These are phyloP conservation scores for Periconia sp. DNA, from an alignment of 2,329 filamentous ascomycete genomes.

Conservation along the genomic window DNA sequence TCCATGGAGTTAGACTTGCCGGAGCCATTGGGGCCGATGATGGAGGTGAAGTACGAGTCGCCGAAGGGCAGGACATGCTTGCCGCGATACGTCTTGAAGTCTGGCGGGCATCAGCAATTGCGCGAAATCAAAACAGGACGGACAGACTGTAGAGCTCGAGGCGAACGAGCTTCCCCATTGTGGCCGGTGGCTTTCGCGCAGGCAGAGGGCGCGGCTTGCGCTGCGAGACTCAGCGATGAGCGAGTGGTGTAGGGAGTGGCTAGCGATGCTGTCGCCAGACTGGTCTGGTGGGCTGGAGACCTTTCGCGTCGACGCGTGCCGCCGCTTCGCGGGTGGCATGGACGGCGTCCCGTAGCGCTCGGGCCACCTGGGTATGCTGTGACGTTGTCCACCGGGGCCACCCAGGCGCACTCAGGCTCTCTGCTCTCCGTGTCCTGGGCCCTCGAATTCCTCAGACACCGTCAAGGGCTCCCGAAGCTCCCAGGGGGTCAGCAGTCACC, in stretches of 20 bases:
- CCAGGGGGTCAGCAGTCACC: too few species aligned
- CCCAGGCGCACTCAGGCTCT: too few species aligned
- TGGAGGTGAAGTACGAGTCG: constrained; percentile 98
- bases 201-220: constrained; percentile 4
- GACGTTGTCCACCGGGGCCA: too few species aligned
- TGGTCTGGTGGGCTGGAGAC: neutral
- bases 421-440: too few species aligned
- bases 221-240: too few species aligned
- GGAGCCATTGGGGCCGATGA: constrained; percentile 99
- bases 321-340: neutral
- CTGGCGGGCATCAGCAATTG: constrained; percentile 52
- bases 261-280: neutral
- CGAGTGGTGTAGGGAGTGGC: neutral
- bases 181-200: constrained; percentile 22
- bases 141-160: constrained; percentile 88
- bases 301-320: constrained; percentile 5
- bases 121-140: constrained; percentile 2
- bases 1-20: constrained; percentile 99
- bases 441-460: too few species aligned
- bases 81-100: constrained; percentile 99
- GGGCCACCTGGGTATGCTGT: neutral
- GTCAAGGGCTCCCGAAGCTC: too few species aligned
- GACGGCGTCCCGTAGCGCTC: neutral
- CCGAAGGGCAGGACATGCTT: constrained; percentile 94
- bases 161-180: constrained; percentile 94